Evolutionary conservation across 2,329 filamentous ascomycete species (phyloP).

Genomic region (Penicillium sp.): DNA sequence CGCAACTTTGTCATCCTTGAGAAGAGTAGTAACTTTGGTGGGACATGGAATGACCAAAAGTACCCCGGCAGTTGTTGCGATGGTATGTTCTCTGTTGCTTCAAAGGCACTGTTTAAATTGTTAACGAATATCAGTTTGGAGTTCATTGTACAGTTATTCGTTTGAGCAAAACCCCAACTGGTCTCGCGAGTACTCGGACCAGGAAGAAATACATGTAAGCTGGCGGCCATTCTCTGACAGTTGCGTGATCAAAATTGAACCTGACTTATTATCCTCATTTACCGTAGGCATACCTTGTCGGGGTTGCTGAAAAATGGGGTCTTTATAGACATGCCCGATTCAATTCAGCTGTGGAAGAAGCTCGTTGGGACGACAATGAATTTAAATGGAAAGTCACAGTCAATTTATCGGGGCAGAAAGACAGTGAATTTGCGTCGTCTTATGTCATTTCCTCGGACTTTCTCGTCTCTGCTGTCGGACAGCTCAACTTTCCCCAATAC

Average conservation of each 20-base stretch:
- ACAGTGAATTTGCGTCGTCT: slow-evolving; percentile 55
- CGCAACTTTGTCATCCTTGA: slow-evolving; percentile 30
- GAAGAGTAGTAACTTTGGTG: slow-evolving; percentile 26
- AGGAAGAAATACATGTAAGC: slow-evolving; percentile 61
- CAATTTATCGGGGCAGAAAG: slow-evolving; percentile 55
- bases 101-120: too few species aligned
- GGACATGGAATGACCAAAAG: slow-evolving; percentile 50
- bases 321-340: slow-evolving; percentile 63
- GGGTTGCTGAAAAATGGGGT: slow-evolving; percentile 57
- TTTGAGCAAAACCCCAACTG: slow-evolving; percentile 64
- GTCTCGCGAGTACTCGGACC: slow-evolving; percentile 61
- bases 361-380: slow-evolving; percentile 58
- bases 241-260: neutral
- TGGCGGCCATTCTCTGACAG: neutral
- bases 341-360: slow-evolving; percentile 57
- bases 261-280: neutral
- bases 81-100: slow-evolving; percentile 32
- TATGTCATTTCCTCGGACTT: slow-evolving; percentile 62
- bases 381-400: slow-evolving; percentile 58
- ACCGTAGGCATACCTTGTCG: slow-evolving; percentile 54
- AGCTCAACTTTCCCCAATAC: slow-evolving; percentile 59
- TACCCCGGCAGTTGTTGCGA: slow-evolving; percentile 62
- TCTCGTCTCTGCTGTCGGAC: slow-evolving; percentile 61
- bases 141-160: slow-evolving; percentile 61
- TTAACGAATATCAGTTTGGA: slow-evolving; percentile 47